phyloP scores from a whole-genome alignment of 208 protist genomes.

The Trichomonas vaginalis region DNA sequence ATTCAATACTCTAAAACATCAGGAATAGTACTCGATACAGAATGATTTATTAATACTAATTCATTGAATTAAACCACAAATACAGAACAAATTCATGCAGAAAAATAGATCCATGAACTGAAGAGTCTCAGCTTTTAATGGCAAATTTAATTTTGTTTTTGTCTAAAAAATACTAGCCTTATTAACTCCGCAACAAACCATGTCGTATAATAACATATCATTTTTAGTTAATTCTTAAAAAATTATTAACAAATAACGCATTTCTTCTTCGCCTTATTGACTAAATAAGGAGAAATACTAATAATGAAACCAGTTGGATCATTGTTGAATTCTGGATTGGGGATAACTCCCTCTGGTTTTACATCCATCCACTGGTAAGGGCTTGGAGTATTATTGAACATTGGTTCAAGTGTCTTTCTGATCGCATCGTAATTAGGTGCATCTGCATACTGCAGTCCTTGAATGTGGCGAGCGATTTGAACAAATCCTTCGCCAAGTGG shows the following conservation, averaged over 20 bases:
- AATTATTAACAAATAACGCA: background rate
- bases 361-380: background rate
- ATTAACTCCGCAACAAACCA: too few species aligned
- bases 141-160: too few species aligned
- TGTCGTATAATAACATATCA: too few species aligned
- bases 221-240: too few species aligned
- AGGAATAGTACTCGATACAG: too few species aligned
- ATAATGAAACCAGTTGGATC: background rate
- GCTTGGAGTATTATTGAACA: background rate
- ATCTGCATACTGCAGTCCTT: background rate
- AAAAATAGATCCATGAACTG: too few species aligned
- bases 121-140: too few species aligned
- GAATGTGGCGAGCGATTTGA: background rate
- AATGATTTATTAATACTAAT: too few species aligned
- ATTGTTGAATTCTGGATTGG: background rate
- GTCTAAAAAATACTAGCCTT: too few species aligned
- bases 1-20: too few species aligned
- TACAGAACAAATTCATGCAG: too few species aligned
- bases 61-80: too few species aligned
- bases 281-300: background rate
- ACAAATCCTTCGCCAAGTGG: background rate
- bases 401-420: background rate
- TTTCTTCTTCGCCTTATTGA: background rate
- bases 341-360: background rate
- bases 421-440: background rate